Percentiles rank a stretch among this genome's conserved stretches.
Conservation (phyloP, 1,139 yeast genomes). For the Pichia sp. region DNA sequence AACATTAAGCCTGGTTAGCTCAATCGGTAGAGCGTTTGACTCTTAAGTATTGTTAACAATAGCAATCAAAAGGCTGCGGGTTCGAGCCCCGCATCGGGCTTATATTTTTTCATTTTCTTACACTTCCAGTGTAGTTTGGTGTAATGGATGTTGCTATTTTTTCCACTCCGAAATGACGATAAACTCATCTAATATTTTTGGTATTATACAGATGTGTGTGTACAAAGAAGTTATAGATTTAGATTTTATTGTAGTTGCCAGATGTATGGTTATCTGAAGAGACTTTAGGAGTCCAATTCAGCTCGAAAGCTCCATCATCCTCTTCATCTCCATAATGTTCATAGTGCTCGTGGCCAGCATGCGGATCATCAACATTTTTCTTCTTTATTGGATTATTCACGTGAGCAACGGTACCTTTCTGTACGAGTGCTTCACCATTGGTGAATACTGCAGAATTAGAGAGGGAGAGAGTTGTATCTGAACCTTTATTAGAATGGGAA, state of each 20-base stretch:
- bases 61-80: constrained; percentile 33
- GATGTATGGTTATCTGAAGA: constrained; percentile 9
- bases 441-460: constrained; percentile 9
- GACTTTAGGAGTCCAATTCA: constrained; percentile 12
- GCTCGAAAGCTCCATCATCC: constrained; percentile 9
- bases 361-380: background rate
- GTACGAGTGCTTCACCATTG: constrained; percentile 7
- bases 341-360: background rate
- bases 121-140: too few species aligned
- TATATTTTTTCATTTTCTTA: constrained; percentile 14
- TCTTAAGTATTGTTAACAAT: constrained; percentile 18
- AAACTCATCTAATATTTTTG: too few species aligned
- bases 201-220: too few species aligned
- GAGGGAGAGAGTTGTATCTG: constrained; percentile 2
- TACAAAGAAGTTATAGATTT: background rate
- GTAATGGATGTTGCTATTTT: too few species aligned
- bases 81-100: constrained; percentile 35
- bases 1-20: constrained; percentile 30
- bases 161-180: too few species aligned
- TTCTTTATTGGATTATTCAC: constrained; percentile 38
- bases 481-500: constrained; percentile 11
- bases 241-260: constrained; percentile 3
- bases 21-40: constrained; percentile 34
- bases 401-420: constrained; percentile 9
- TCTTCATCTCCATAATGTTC: constrained; percentile 1